phyloP scores from a whole-genome alignment of 192 early-diverging fungal species.

The Dissophora globulifera region DNA sequence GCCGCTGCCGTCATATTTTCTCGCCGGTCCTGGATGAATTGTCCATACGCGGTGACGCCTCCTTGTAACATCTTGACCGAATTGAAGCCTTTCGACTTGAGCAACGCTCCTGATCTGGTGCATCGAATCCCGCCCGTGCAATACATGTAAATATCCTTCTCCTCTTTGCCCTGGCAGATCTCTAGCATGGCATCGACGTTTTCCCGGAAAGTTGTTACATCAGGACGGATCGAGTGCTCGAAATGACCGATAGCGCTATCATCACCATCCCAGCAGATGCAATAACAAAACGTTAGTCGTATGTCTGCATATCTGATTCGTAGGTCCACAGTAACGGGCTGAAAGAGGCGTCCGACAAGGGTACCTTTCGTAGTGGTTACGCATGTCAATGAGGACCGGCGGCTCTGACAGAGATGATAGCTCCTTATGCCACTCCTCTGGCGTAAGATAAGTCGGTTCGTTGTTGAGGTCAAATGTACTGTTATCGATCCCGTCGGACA shows the following conservation, averaged over 20 bases:
- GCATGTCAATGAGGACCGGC: constrained; percentile 77
- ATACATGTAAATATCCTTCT: constrained; percentile 82
- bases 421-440: constrained; percentile 74
- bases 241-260: constrained; percentile 76
- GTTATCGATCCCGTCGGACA: constrained; percentile 66
- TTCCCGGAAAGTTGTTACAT: constrained; percentile 78
- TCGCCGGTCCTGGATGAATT: constrained; percentile 59
- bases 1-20: not conserved
- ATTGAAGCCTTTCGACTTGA: constrained; percentile 70
- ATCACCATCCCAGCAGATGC: no score
- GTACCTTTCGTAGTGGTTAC: constrained; percentile 81
- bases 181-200: constrained; percentile 72
- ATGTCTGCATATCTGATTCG: no score
- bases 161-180: constrained; percentile 62
- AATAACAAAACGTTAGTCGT: no score
- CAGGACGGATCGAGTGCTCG: constrained; percentile 72
- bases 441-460: constrained; percentile 73
- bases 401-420: constrained; percentile 58
- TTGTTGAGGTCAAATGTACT: constrained; percentile 64
- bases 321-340: no score
- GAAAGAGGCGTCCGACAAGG: no score
- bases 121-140: constrained; percentile 89
- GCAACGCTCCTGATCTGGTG: constrained; percentile 80
- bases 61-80: constrained; percentile 77
- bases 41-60: constrained; percentile 82